Evolutionary conservation across 2,329 filamentous ascomycete genomes (phyloP), one percentile per base, ranked within the genome.

Genomic region (Coniochaeta sp.): DNA sequence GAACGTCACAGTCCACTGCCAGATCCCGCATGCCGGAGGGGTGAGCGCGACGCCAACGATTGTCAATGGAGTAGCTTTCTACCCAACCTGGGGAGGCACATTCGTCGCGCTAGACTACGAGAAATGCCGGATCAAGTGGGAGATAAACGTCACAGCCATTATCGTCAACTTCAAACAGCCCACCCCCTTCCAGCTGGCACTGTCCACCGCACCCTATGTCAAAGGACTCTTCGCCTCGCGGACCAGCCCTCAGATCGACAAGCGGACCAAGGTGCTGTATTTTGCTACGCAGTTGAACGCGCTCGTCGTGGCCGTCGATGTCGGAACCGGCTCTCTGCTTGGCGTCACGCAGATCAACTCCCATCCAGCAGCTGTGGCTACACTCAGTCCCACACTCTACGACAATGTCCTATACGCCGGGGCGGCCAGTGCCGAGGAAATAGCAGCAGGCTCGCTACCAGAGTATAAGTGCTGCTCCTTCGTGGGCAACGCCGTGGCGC

Each of bases 71-170:
- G 58, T 63, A 10, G 68, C 61, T 44, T 73, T 71, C 60, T 74
- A 65, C 59, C 70, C 70, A 2, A 71, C 69, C 24, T 71, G 68
- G 67, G 65, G 65, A 58, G 72, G 70, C 59, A 60, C 64, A 6
- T 64, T 73, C 55, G 65, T 69, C n/a, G 71, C 71, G 6, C 64
- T 72, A 28, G 63, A 72, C 62, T 73, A 70, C 61, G 60, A 42
- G 17, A 59, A 59, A 9, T 73, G 71, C 62, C 26, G 59, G 30
- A 58, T 63, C 14, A 40, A 64, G 6, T 73, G 71, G 72, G 52
- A 62, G 12, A 59, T 66, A 61, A 72, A 72, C 61, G 64, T 72
- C 24, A 70, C 68, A 2, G 36, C 61, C 9, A 59, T 72, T 19
- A 65, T 71, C 62, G 17, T 38, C 26, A 64, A 42, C 44, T 63